phyloP scores from a whole-genome alignment of 805 yeast species.

The Suhomyces emberorum region DNA sequence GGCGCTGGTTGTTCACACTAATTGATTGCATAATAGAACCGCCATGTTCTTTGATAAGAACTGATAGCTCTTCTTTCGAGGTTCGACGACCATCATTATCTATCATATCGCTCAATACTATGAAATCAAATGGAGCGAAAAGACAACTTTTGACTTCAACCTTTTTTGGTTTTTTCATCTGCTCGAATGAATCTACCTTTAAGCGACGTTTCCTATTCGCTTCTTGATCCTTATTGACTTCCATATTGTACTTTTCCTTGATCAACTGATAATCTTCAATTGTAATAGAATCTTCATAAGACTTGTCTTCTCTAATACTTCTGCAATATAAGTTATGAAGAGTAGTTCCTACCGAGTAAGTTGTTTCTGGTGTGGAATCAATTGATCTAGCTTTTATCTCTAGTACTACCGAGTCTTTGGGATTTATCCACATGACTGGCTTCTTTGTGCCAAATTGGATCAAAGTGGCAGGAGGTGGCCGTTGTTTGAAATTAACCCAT shows the following conservation, averaged over 20 bases:
- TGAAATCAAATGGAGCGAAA: conserved; percentile 46
- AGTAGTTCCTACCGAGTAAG: conserved; percentile 65
- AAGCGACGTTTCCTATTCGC: conserved; percentile 23
- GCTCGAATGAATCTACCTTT: conserved; percentile 14
- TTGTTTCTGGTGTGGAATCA: conserved; percentile 40
- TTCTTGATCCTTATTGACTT: conserved; percentile 24
- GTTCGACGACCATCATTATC: conserved; percentile 21
- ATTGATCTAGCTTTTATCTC: conserved; percentile 82
- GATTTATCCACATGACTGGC: conserved; percentile 79
- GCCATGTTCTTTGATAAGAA: conserved; percentile 45
- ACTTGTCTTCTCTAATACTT: conserved; percentile 65
- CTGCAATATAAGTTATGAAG: conserved; percentile 75
- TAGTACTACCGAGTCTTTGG: conserved; percentile 70
- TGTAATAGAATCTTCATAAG: conserved; percentile 52
- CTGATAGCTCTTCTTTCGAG: conserved; percentile 32
- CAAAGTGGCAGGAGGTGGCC: conserved; percentile 39
- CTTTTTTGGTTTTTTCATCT: conserved; percentile 6
- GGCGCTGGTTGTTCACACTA: conserved; percentile 10
- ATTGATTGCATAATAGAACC: conserved; percentile 37
- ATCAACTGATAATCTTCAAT: conserved; percentile 49
- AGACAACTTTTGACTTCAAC: conserved; percentile 24
- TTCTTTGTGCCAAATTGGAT: conserved; percentile 55
- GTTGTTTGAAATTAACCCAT: conserved; percentile 49
- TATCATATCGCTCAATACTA: conserved; percentile 52
- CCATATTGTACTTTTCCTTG: conserved; percentile 25